These are phyloP conservation scores for Clavaria fumosa DNA, from an alignment of 768 basidiomycete genomes.

Conservation along the genomic window DNA sequence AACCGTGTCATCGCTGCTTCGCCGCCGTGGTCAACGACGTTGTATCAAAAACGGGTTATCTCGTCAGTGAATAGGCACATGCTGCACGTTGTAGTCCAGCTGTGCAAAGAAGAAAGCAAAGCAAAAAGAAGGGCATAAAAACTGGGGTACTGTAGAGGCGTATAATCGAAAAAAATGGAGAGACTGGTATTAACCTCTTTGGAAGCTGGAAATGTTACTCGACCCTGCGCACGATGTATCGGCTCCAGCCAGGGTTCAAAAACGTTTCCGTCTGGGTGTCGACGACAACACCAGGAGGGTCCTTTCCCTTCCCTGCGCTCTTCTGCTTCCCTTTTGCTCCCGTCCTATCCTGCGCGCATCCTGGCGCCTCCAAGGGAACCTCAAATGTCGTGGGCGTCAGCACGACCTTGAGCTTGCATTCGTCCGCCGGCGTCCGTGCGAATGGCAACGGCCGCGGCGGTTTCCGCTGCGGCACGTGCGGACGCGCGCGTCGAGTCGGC, in stretches of 20 bases:
- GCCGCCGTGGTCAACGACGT: no score
- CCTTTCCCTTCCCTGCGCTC: slow-evolving; percentile 18
- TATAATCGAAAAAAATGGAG: no score
- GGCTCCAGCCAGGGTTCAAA: slow-evolving; percentile 49
- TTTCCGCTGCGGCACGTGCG: slow-evolving; percentile 27
- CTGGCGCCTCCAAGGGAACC: slow-evolving; percentile 5
- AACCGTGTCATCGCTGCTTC: not conserved
- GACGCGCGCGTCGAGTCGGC: slow-evolving; percentile 16
- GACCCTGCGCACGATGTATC: slow-evolving; percentile 35
- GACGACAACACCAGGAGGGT: slow-evolving; percentile 14
- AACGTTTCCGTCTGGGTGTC: slow-evolving; percentile 28
- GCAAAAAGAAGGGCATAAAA: no score
- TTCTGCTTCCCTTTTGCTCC: slow-evolving; percentile 14
- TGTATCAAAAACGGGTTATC: no score
- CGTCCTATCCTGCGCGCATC: slow-evolving; percentile 10
- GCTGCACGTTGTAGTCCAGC: no score
- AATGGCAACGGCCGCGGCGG: slow-evolving; percentile 37
- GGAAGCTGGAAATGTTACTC: no score
- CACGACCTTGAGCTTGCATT: slow-evolving; percentile 37
- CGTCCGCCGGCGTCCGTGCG: slow-evolving; percentile 32
- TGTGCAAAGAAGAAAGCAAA: no score
- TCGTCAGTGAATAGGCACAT: no score
- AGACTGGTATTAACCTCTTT: no score
- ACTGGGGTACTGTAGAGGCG: no score
- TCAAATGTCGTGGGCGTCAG: slow-evolving; percentile 27